Evolutionary conservation across 148 eudicot genomes (phyloP).

Genomic region (Rhododendron williamsianum): DNA sequence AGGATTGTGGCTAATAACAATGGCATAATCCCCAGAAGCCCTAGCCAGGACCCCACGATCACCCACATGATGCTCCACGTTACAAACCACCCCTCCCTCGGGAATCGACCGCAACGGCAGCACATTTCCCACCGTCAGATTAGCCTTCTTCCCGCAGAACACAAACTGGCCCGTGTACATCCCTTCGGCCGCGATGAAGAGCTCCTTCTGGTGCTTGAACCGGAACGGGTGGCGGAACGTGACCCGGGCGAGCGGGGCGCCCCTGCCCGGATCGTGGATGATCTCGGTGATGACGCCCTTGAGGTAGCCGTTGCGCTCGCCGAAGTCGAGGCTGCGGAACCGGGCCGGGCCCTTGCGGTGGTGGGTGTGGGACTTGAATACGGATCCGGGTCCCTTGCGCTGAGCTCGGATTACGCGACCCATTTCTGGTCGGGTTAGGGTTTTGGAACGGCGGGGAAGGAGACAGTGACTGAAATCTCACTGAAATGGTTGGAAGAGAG

Average conservation of each 20-base stretch:
- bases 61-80: constrained; percentile 24
- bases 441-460: not conserved
- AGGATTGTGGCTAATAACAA: constrained; percentile 22
- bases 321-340: constrained; percentile 15
- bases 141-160: constrained; percentile 17
- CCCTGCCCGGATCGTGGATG: constrained; percentile 19
- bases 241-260: constrained; percentile 18
- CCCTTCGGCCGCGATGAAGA: constrained; percentile 21
- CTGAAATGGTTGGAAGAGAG: not conserved
- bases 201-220: constrained; percentile 25
- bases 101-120: constrained; percentile 15
- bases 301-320: constrained; percentile 22
- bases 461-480: not conserved
- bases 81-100: constrained; percentile 20
- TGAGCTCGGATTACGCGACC: constrained; percentile 19
- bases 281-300: constrained; percentile 20
- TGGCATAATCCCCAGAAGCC: constrained; percentile 19
- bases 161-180: constrained; percentile 19
- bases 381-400: constrained; percentile 20
- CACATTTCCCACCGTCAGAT: constrained; percentile 16
- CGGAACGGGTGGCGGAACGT: not conserved
- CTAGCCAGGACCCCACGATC: constrained; percentile 23
- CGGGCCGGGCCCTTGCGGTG: constrained; percentile 21
- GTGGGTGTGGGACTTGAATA: constrained; percentile 22
- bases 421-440: not conserved